phyloP scores from a whole-genome alignment of 129 eudicot genomes.

The Flaveria ramosissima region DNA sequence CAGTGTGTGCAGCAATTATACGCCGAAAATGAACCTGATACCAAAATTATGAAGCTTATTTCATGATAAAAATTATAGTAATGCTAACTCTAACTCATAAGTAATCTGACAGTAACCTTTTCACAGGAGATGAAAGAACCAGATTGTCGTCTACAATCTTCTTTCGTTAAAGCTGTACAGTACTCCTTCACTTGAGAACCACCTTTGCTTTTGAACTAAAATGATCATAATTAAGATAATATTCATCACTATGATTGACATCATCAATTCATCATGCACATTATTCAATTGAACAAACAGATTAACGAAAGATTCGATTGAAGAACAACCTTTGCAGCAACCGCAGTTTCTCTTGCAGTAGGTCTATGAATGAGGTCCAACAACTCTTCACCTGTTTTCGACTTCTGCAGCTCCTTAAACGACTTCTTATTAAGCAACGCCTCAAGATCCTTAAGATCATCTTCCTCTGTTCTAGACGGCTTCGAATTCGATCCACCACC shows the following conservation, averaged over 20 bases:
- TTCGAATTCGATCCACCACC: conserved; percentile 46
- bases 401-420: conserved; percentile 83
- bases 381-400: conserved; percentile 93
- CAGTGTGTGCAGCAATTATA: conserved; percentile 93
- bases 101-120: conserved; percentile 47
- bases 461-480: conserved; percentile 82
- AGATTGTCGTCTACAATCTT: conserved; percentile 91
- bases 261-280: neutral
- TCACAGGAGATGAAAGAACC: conserved; percentile 92
- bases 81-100: neutral
- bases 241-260: neutral
- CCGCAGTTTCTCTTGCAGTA: conserved; percentile 92
- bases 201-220: conserved; percentile 89
- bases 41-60: neutral
- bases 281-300: neutral
- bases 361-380: conserved; percentile 90
- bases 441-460: conserved; percentile 88
- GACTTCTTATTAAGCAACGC: conserved; percentile 85
- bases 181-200: conserved; percentile 97
- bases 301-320: neutral
- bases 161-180: conserved; percentile 88
- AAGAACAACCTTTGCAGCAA: conserved; percentile 73
- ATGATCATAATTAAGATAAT: conserved; percentile 5
- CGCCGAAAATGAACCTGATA: conserved; percentile 93
- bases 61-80: neutral